Conservation (phyloP, 2,329 filamentous ascomycete genomes). For the Nothopassalora personata region DNA sequence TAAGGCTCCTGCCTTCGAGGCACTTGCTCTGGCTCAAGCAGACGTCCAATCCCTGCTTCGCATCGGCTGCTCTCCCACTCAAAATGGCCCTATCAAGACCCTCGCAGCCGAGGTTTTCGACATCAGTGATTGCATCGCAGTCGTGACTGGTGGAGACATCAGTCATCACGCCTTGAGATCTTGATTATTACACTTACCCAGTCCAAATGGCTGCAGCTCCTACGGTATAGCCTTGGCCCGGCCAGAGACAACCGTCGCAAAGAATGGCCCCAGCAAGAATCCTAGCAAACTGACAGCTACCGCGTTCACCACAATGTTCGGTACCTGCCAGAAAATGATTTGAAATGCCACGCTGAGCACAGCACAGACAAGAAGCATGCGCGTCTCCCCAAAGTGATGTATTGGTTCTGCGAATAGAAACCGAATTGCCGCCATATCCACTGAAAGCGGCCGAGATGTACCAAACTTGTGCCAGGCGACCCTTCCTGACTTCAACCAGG, state of each 20-base stretch:
- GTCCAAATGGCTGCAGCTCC: conserved; percentile 44
- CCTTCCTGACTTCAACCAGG: conserved; percentile 55
- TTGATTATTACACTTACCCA: conserved; percentile 34
- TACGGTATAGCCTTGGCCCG: conserved; percentile 49
- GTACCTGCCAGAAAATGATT: conserved; percentile 53
- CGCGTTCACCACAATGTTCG: conserved; percentile 46
- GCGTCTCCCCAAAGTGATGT: conserved; percentile 49
- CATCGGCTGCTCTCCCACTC: too few species aligned
- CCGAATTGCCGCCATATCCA: conserved; percentile 52
- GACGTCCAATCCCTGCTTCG: too few species aligned
- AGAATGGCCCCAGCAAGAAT: conserved; percentile 55
- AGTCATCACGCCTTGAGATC: too few species aligned
- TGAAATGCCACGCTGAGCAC: conserved; percentile 51
- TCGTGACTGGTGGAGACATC: not conserved
- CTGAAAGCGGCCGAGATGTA: conserved; percentile 59
- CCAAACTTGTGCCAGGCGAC: conserved; percentile 53
- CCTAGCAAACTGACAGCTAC: conserved; percentile 52
- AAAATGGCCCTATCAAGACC: not conserved
- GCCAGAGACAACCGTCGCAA: conserved; percentile 53
- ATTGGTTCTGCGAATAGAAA: conserved; percentile 14
- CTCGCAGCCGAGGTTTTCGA: not conserved
- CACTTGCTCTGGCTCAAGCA: too few species aligned
- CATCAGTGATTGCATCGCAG: conserved; percentile 1
- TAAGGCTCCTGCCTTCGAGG: too few species aligned
- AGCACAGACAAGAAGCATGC: conserved; percentile 54